Evolutionary conservation across 2,329 filamentous ascomycete species (phyloP).

Genomic region (Gaeumannomyces sp.): DNA sequence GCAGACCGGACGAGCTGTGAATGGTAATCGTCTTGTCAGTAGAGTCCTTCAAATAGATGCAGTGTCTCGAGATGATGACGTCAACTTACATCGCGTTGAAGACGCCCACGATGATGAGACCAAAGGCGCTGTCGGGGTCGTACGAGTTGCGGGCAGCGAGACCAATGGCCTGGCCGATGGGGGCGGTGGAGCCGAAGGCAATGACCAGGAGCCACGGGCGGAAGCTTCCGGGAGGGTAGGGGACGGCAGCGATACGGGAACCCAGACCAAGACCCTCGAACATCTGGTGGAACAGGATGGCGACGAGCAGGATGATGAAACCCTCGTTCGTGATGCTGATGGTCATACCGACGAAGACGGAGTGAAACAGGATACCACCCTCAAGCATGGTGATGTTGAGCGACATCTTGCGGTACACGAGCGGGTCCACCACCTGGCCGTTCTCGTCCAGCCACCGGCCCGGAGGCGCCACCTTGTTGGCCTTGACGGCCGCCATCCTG

Average conservation of each 20-base stretch:
- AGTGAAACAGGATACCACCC: constrained; percentile 74
- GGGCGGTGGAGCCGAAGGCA: constrained; percentile 58
- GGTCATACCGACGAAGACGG: constrained; percentile 69
- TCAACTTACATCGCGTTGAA: constrained; percentile 56
- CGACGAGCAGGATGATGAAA: constrained; percentile 60
- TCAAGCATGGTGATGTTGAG: constrained; percentile 71
- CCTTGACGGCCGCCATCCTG: constrained; percentile 18
- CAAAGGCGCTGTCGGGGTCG: constrained; percentile 57
- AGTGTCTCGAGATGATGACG: not conserved
- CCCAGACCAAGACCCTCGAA: constrained; percentile 65
- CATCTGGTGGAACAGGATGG: constrained; percentile 67
- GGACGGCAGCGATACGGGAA: constrained; percentile 62
- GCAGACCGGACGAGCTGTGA: constrained; percentile 48
- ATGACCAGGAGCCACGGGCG: constrained; percentile 56
- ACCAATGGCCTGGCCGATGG: constrained; percentile 60
- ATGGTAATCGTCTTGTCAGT: not conserved
- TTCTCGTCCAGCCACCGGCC: constrained; percentile 32
- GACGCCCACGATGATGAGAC: constrained; percentile 56
- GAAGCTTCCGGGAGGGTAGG: constrained; percentile 48
- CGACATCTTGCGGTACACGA: constrained; percentile 54
- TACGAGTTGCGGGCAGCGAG: constrained; percentile 50
- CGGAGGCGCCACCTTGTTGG: not conserved
- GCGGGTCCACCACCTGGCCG: constrained; percentile 36
- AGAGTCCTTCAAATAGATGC: constrained; percentile 11
- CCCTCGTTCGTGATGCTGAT: constrained; percentile 62